Conservation (phyloP, 2,329 filamentous ascomycete genomes). For the Penicillium griseofulvum region DNA sequence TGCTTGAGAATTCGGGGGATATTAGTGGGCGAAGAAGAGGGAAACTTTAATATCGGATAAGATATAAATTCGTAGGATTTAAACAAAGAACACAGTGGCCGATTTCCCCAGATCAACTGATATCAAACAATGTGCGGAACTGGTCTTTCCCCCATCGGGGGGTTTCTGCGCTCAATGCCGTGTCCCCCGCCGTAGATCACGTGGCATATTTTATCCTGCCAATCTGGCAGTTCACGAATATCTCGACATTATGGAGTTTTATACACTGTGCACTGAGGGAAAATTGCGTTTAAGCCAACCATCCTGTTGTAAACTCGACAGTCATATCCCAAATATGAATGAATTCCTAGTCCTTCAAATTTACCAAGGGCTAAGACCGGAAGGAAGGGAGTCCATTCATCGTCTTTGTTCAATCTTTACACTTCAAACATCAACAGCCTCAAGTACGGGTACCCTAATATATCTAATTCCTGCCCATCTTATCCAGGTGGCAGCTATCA, state of each 20-base stretch:
- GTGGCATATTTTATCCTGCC: neutral
- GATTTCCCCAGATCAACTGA: conserved; percentile 11
- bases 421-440: too few species aligned
- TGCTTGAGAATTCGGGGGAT: neutral
- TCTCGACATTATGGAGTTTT: neutral
- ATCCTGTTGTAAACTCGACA: neutral
- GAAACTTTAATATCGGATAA: neutral
- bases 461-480: too few species aligned
- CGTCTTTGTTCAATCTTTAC: too few species aligned
- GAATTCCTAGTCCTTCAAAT: neutral
- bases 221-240: neutral
- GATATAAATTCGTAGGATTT: neutral
- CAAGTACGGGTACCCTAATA: too few species aligned
- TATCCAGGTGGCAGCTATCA: too few species aligned
- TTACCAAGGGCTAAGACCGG: neutral
- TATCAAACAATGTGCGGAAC: conserved; percentile 24
- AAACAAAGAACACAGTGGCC: conserved; percentile 6
- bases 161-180: conserved; percentile 10
- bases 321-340: neutral
- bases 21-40: neutral
- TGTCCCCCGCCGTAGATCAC: conserved; percentile 22
- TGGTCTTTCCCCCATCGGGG: conserved; percentile 22
- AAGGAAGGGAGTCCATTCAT: too few species aligned
- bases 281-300: neutral
- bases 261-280: neutral